Evolutionary conservation across 306 rosid species (phyloP).

Genomic region (Pyrus betulifolia): DNA sequence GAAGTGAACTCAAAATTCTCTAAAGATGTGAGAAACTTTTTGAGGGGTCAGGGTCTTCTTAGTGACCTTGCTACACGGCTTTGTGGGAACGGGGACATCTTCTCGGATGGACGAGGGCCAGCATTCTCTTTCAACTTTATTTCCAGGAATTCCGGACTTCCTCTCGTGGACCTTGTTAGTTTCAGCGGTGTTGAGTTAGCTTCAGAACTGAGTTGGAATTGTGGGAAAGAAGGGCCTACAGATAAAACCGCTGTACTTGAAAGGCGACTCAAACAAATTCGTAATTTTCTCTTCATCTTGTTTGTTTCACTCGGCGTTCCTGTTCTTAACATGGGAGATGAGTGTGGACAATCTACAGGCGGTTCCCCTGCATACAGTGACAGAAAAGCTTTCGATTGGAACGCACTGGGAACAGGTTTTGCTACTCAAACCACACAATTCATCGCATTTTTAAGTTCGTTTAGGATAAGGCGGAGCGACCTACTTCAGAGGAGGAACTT

Average conservation of each 20-base stretch:
- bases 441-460: constrained; percentile 55
- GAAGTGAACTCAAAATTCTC: constrained; percentile 65
- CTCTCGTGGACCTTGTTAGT: constrained; percentile 88
- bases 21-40: constrained; percentile 53
- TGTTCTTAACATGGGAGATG: constrained; percentile 93
- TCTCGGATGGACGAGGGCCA: constrained; percentile 76
- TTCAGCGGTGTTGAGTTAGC: constrained; percentile 43
- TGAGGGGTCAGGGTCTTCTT: constrained; percentile 62
- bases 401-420: constrained; percentile 48
- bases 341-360: constrained; percentile 70
- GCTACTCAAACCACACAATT: constrained; percentile 58
- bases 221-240: constrained; percentile 95
- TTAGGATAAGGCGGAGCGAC: constrained; percentile 55
- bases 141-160: constrained; percentile 57
- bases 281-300: constrained; percentile 63
- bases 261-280: constrained; percentile 71
- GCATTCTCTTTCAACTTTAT: constrained; percentile 69
- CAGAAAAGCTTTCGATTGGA: constrained; percentile 62
- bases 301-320: constrained; percentile 85
- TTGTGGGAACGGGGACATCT: constrained; percentile 82
- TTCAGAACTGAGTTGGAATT: constrained; percentile 75
- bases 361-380: constrained; percentile 49
- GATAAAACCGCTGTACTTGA: constrained; percentile 46
- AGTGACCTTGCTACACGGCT: constrained; percentile 86
- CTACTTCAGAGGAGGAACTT: constrained; percentile 55